A percentile compares a stretch with the other conserved stretches of the same genome.
phyloP scores from a whole-genome alignment of 2,329 filamentous ascomycete species.

The Geoglossum cookeanum region DNA sequence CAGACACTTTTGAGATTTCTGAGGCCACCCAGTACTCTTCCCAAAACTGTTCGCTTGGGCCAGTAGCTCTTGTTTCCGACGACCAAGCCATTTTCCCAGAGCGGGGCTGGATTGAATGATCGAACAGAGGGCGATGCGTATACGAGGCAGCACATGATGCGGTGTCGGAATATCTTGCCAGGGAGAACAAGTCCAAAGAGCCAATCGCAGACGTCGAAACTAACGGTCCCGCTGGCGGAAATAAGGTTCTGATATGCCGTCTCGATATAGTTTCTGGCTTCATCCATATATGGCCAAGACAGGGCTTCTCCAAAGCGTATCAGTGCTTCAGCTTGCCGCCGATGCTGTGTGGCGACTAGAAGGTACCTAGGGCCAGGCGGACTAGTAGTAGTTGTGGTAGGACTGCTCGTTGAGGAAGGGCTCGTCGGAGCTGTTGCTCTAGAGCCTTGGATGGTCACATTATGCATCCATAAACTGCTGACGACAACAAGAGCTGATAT shows the following conservation, averaged over 20 bases:
- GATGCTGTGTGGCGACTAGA: slow-evolving; percentile 2
- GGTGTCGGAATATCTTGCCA: slow-evolving; percentile 6
- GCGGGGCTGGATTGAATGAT: slow-evolving; percentile 1
- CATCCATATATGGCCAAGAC: slow-evolving; percentile 12
- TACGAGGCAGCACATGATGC: slow-evolving; percentile 8
- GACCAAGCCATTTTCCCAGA: slow-evolving; percentile 8
- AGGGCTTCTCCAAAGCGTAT: slow-evolving; percentile 13
- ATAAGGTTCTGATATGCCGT: slow-evolving; percentile 8
- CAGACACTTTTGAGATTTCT: slow-evolving; percentile 5
- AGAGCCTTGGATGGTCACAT: neutral
- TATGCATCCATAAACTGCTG: neutral
- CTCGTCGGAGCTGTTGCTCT: neutral
- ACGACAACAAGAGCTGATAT: neutral
- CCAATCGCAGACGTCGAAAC: slow-evolving; percentile 8
- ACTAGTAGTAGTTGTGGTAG: neutral
- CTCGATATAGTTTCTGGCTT: slow-evolving; percentile 9
- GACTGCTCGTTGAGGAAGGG: neutral
- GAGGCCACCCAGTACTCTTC: slow-evolving; percentile 9
- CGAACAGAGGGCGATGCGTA: slow-evolving; percentile 5
- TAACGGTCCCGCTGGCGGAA: neutral
- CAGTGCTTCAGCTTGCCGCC: slow-evolving; percentile 13
- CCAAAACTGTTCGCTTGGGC: slow-evolving; percentile 10
- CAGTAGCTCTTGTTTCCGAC: slow-evolving; percentile 10
- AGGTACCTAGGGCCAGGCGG: neutral
- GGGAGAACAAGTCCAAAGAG: slow-evolving; percentile 9